Evolutionary conservation across 305 asterid species (phyloP).

Genomic region (Lippia alba): DNA sequence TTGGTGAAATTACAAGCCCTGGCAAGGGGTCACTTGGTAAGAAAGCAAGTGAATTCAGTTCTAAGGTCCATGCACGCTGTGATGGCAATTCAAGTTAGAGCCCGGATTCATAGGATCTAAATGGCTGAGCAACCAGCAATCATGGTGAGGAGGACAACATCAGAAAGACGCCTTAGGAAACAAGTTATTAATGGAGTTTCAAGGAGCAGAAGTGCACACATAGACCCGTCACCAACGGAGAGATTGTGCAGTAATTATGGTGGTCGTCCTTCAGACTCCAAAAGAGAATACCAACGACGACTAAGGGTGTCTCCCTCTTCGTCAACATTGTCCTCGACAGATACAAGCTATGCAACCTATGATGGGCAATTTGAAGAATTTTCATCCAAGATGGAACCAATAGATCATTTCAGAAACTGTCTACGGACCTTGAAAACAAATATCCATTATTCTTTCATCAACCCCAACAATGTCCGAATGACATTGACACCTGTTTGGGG

Average conservation of each 20-base stretch:
- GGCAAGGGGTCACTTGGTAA: slow-evolving; percentile 76
- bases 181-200: slow-evolving; percentile 41
- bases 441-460: slow-evolving; percentile 33
- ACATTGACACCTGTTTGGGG: too few relatives aligned
- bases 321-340: slow-evolving; percentile 52
- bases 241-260: slow-evolving; percentile 39
- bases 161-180: slow-evolving; percentile 38
- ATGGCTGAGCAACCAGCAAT: slow-evolving; percentile 49
- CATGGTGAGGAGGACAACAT: slow-evolving; percentile 37
- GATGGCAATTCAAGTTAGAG: slow-evolving; percentile 73
- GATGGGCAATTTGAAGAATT: slow-evolving; percentile 51
- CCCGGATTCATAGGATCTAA: slow-evolving; percentile 62
- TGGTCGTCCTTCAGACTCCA: slow-evolving; percentile 47
- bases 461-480: slow-evolving; percentile 37
- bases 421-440: slow-evolving; percentile 18
- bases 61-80: slow-evolving; percentile 66
- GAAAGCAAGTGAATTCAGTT: slow-evolving; percentile 60
- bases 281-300: slow-evolving; percentile 38
- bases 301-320: slow-evolving; percentile 50
- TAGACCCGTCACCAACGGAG: slow-evolving; percentile 36
- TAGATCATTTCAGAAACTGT: too few relatives aligned
- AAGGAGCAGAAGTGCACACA: slow-evolving; percentile 49
- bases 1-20: slow-evolving; percentile 82
- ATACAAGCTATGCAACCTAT: slow-evolving; percentile 51
- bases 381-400: slow-evolving; percentile 37